phyloP scores from a whole-genome alignment of 2,329 filamentous ascomycete species.

The Aspergillus thermomutatus region DNA sequence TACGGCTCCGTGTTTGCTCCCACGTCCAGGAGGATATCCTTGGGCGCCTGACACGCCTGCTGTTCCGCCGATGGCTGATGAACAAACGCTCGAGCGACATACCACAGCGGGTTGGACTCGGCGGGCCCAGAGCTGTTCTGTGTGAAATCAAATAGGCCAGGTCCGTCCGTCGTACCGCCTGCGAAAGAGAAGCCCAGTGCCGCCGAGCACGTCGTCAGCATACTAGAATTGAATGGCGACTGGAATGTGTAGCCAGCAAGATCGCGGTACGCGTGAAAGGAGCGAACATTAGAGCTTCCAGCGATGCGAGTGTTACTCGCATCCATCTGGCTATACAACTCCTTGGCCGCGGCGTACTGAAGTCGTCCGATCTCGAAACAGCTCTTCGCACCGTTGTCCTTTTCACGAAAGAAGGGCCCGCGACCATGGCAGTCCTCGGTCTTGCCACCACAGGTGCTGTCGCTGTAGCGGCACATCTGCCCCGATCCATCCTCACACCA shows the following conservation, averaged over 20 bases:
- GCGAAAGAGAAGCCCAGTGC: constrained; percentile 91
- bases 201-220: constrained; percentile 71
- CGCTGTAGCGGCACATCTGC: constrained; percentile 52
- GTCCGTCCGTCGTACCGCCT: constrained; percentile 86
- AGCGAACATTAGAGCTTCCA: constrained; percentile 65
- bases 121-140: constrained; percentile 75
- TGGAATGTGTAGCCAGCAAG: constrained; percentile 72
- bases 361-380: constrained; percentile 49
- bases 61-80: constrained; percentile 69
- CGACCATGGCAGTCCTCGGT: constrained; percentile 45
- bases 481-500: constrained; percentile 85
- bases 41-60: constrained; percentile 70
- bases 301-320: constrained; percentile 41
- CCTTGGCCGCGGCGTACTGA: constrained; percentile 43
- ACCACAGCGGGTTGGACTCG: constrained; percentile 75
- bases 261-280: constrained; percentile 82
- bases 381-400: constrained; percentile 47
- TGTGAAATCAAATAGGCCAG: constrained; percentile 88
- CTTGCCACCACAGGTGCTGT: constrained; percentile 68
- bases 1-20: constrained; percentile 78
- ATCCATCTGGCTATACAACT: constrained; percentile 56
- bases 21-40: constrained; percentile 84
- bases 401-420: constrained; percentile 43
- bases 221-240: constrained; percentile 64
- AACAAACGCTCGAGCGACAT: constrained; percentile 67